Evolutionary conservation across 768 basidiomycete genomes (phyloP).

Genomic region (Mycena sanguinolenta): DNA sequence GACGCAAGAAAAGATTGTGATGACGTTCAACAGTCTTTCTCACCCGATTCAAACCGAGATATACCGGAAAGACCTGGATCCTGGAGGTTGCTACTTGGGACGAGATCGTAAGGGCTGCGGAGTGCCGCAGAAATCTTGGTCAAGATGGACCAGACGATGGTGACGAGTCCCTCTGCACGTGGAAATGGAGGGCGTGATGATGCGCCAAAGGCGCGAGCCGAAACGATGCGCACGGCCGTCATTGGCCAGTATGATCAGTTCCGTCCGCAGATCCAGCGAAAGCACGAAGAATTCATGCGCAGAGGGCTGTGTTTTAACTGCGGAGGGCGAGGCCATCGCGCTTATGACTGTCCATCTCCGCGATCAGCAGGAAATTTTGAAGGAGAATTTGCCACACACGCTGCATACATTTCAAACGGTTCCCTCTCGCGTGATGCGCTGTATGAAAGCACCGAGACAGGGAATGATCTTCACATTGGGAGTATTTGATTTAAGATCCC

Average conservation of each 20-base stretch:
- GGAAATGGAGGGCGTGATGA: too few species aligned
- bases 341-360: neutral
- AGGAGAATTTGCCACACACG: neutral
- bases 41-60: conserved; percentile 29
- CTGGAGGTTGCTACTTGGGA: conserved; percentile 25
- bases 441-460: conserved; percentile 1
- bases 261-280: too few species aligned
- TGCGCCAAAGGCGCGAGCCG: too few species aligned
- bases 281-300: too few species aligned
- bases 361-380: neutral
- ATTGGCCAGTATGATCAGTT: too few species aligned
- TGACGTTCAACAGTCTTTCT: conserved; percentile 42
- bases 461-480: neutral
- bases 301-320: too few species aligned
- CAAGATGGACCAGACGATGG: too few species aligned
- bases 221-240: too few species aligned
- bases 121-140: neutral
- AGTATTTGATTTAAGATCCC: neutral
- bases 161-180: too few species aligned
- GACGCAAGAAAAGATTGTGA: conserved; percentile 35
- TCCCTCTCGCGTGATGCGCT: neutral
- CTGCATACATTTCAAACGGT: neutral
- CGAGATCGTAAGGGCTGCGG: conserved; percentile 13
- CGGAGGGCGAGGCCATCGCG: too few species aligned
- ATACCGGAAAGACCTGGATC: conserved; percentile 29